These are phyloP conservation scores for Nakazawaea wickerhamii DNA, from an alignment of 805 yeast species.

Conservation along the genomic window DNA sequence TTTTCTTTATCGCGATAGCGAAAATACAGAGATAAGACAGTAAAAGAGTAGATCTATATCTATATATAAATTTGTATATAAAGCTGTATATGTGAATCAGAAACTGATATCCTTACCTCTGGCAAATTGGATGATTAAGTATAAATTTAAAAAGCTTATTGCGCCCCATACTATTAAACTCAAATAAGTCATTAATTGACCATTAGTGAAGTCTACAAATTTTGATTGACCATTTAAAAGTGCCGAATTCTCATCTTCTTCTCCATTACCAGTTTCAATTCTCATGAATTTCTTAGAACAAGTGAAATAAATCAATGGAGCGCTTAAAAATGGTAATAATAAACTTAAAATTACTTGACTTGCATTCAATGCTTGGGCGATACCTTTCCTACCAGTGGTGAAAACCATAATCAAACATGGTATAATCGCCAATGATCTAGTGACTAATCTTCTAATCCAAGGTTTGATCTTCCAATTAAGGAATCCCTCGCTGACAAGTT, in stretches of 20 bases:
- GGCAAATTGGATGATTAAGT: constrained; percentile 43
- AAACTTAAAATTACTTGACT: constrained; percentile 77
- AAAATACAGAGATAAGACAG: too few species aligned
- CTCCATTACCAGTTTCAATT: constrained; percentile 20
- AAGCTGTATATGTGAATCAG: constrained; percentile 15
- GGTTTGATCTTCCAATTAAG: constrained; percentile 73
- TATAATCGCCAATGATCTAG: constrained; percentile 65
- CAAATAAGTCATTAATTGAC: constrained; percentile 42
- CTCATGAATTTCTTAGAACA: constrained; percentile 44
- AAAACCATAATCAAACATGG: constrained; percentile 70
- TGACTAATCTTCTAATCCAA: constrained; percentile 72
- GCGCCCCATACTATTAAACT: constrained; percentile 66
- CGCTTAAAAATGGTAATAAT: constrained; percentile 70
- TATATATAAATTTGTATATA: too few species aligned
- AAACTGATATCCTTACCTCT: constrained; percentile 31
- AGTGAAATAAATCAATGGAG: constrained; percentile 78
- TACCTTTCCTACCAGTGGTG: constrained; percentile 61
- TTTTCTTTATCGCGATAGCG: too few species aligned
- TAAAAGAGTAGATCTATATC: too few species aligned
- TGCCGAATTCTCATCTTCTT: constrained; percentile 16
- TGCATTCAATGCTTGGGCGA: constrained; percentile 63
- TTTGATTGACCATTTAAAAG: constrained; percentile 21
- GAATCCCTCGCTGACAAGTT: constrained; percentile 84
- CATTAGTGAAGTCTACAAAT: constrained; percentile 66
- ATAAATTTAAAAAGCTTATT: constrained; percentile 66